Conservation (phyloP, 331 rosid species). For the Arachis monticola region DNA sequence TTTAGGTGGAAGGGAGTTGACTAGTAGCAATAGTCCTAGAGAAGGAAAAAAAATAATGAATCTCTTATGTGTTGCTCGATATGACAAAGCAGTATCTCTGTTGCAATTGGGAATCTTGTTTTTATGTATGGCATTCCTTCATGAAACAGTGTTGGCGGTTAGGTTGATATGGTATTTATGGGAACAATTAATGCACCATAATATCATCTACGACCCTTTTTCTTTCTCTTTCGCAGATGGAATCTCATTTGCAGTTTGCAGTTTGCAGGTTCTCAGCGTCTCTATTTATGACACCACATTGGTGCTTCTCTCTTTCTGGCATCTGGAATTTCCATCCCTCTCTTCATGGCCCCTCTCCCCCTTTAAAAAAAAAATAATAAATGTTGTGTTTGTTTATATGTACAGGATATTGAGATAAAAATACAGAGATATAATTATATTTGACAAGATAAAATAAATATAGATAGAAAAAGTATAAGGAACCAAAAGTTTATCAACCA, state of each 20-base stretch:
- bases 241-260: slow-evolving; percentile 21
- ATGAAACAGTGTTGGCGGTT: slow-evolving; percentile 11
- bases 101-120: slow-evolving; percentile 37
- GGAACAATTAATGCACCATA: slow-evolving; percentile 41
- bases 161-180: slow-evolving; percentile 55
- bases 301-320: slow-evolving; percentile 35
- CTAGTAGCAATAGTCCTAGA: too few relatives aligned
- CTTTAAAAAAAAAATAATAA: too few relatives aligned
- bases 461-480: too few relatives aligned
- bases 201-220: slow-evolving; percentile 26
- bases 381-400: too few relatives aligned
- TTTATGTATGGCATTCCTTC: slow-evolving; percentile 32
- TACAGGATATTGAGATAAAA: too few relatives aligned
- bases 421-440: too few relatives aligned
- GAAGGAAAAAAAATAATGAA: too few relatives aligned
- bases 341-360: background rate
- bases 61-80: slow-evolving; percentile 35
- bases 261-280: slow-evolving; percentile 37
- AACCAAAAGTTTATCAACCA: too few relatives aligned
- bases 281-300: slow-evolving; percentile 42
- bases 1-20: too few relatives aligned
- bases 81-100: slow-evolving; percentile 53
- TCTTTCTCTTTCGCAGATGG: slow-evolving; percentile 31
- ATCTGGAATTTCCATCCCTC: slow-evolving; percentile 22
- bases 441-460: too few relatives aligned